These are phyloP conservation scores for Verticillium tricorpus DNA, from an alignment of 2,329 filamentous ascomycete genomes.

Conservation along the genomic window DNA sequence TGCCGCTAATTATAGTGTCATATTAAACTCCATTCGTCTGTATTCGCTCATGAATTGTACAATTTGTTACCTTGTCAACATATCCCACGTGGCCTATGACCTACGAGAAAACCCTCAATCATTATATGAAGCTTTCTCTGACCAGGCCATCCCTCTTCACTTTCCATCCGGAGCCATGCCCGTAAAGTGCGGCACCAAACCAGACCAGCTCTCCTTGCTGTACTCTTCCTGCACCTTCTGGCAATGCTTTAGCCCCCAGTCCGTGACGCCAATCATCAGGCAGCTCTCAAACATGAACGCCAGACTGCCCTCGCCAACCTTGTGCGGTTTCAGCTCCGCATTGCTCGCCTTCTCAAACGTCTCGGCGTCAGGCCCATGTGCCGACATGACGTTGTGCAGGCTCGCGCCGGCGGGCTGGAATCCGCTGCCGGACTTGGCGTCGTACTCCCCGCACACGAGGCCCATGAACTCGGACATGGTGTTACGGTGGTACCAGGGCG, in stretches of 20 bases:
- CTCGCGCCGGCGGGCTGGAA: constrained; percentile 38
- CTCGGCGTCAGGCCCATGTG: constrained; percentile 43
- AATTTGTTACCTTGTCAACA: too few relatives aligned
- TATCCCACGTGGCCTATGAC: too few relatives aligned
- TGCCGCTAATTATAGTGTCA: too few relatives aligned
- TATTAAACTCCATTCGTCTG: too few relatives aligned
- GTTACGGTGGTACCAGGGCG: constrained; percentile 54
- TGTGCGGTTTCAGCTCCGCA: constrained; percentile 34
- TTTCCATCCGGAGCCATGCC: not conserved
- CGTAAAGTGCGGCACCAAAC: constrained; percentile 14
- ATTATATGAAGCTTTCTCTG: not conserved
- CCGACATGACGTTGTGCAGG: constrained; percentile 55
- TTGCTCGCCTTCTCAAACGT: constrained; percentile 41
- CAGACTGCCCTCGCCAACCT: constrained; percentile 39
- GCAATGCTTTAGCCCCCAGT: constrained; percentile 44
- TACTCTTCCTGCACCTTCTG: constrained; percentile 43
- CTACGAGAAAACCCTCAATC: not conserved
- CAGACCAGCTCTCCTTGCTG: constrained; percentile 58
- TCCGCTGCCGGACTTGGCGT: constrained; percentile 40
- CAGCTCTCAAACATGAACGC: constrained; percentile 49
- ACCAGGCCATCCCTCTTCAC: not conserved
- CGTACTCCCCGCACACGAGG: constrained; percentile 37
- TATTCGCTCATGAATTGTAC: too few relatives aligned
- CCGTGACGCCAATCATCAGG: constrained; percentile 49
- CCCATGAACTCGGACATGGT: constrained; percentile 46